A percentile compares a stretch with the other conserved stretches of the same genome.
Evolutionary conservation across 1,284 basidiomycete species (phyloP).

Genomic region (Blastosporella zonata): DNA sequence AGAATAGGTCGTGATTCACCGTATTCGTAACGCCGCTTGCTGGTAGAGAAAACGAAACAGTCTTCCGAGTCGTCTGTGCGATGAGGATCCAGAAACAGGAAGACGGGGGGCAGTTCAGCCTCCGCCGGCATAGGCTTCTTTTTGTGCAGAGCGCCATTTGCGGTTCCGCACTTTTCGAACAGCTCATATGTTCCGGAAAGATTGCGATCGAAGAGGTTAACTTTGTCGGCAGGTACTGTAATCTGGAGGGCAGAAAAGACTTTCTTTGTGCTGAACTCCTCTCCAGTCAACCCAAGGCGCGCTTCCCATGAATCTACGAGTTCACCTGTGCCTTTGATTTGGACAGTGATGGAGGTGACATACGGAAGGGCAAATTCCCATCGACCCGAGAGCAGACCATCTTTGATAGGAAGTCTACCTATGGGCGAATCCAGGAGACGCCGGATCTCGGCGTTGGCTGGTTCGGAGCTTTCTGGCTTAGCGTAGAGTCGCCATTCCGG

Average conservation of each 20-base stretch:
- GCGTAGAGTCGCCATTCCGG: constrained; percentile 89
- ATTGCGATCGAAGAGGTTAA: constrained; percentile 68
- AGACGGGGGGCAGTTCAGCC: constrained; percentile 57
- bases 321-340: constrained; percentile 66
- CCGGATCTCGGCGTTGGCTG: constrained; percentile 81
- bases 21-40: constrained; percentile 75
- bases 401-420: constrained; percentile 66
- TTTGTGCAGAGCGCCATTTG: constrained; percentile 83
- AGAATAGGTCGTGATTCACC: constrained; percentile 77
- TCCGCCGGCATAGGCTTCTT: constrained; percentile 46
- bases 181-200: constrained; percentile 80
- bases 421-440: constrained; percentile 73
- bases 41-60: constrained; percentile 80
- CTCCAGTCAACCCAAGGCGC: constrained; percentile 72
- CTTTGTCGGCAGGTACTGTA: constrained; percentile 48
- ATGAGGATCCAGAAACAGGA: constrained; percentile 83
- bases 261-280: constrained; percentile 61
- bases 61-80: constrained; percentile 76
- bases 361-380: constrained; percentile 87
- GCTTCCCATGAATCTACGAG: constrained; percentile 85
- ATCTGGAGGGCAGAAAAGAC: constrained; percentile 72
- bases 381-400: constrained; percentile 61
- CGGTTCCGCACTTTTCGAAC: constrained; percentile 86
- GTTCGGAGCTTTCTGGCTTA: constrained; percentile 61
- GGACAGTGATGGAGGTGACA: constrained; percentile 51